These are phyloP conservation scores for Dictyostelium intermedium DNA, from an alignment of 78 protist species.

Conservation along the genomic window DNA sequence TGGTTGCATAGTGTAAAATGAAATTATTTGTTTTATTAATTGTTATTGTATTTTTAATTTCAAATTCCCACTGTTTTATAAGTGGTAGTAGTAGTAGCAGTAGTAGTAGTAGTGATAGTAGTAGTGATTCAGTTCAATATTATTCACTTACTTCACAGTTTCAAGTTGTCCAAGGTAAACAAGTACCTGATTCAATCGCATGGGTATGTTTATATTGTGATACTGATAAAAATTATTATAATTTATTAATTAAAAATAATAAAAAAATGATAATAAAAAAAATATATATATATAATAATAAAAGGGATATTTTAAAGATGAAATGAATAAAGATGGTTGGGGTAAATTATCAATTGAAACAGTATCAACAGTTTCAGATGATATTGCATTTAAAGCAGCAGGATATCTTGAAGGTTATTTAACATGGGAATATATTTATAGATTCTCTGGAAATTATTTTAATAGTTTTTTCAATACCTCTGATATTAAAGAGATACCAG, in stretches of 20 bases:
- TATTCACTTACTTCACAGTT: constrained; percentile 12
- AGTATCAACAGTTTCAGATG: background rate
- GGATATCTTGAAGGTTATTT: constrained; percentile 68
- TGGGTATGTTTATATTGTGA: background rate
- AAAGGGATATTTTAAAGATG: constrained; percentile 64
- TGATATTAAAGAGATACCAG: constrained; percentile 18
- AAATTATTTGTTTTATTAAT: background rate
- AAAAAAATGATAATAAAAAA: too few relatives aligned
- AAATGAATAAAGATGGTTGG: constrained; percentile 55
- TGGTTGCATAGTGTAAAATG: background rate
- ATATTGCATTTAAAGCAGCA: constrained; percentile 44
- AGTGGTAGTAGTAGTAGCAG: background rate
- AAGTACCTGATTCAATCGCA: background rate
- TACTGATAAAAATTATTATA: too few relatives aligned
- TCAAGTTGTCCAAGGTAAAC: constrained; percentile 23
- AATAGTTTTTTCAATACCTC: constrained; percentile 26
- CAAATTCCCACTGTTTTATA: background rate
- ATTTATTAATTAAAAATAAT: too few relatives aligned
- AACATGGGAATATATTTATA: constrained; percentile 40
- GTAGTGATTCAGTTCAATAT: background rate
- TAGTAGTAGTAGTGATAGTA: background rate
- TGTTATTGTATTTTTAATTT: background rate
- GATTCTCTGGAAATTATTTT: constrained; percentile 44
- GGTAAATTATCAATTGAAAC: constrained; percentile 63
- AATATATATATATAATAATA: too few relatives aligned